Percentiles rank a stretch among this genome's conserved stretches.
These are phyloP conservation scores for Alternaria dauci DNA, from an alignment of 2,329 filamentous ascomycete genomes.

Conservation along the genomic window DNA sequence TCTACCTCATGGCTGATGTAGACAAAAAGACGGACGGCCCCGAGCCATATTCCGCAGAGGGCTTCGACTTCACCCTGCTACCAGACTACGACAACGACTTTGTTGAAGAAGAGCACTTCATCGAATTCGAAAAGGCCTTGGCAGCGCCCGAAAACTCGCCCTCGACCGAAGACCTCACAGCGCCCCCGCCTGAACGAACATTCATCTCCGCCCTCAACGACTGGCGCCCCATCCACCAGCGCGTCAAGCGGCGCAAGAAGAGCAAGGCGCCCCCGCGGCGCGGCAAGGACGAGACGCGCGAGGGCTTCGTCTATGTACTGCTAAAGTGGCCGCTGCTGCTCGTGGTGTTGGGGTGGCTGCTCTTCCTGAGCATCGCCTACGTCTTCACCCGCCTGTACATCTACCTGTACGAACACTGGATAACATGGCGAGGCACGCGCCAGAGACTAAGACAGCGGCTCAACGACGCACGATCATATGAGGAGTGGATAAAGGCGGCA, in stretches of 20 bases:
- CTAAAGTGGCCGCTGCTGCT: slow-evolving; percentile 92
- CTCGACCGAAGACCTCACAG: slow-evolving; percentile 63
- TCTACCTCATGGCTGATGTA: slow-evolving; percentile 52
- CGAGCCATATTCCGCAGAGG: slow-evolving; percentile 68
- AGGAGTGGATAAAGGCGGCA: slow-evolving; percentile 83
- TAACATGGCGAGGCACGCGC: slow-evolving; percentile 86
- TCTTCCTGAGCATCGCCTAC: slow-evolving; percentile 76
- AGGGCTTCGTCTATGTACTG: slow-evolving; percentile 88
- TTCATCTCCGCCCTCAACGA: slow-evolving; percentile 94
- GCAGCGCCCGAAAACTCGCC: slow-evolving; percentile 80
- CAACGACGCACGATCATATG: slow-evolving; percentile 75
- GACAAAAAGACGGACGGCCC: slow-evolving; percentile 59
- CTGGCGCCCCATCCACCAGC: slow-evolving; percentile 88
- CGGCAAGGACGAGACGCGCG: slow-evolving; percentile 86
- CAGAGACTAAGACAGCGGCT: slow-evolving; percentile 75
- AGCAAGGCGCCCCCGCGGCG: slow-evolving; percentile 52
- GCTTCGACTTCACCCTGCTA: slow-evolving; percentile 73
- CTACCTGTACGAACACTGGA: slow-evolving; percentile 86
- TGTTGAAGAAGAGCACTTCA: slow-evolving; percentile 73
- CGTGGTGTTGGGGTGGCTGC: slow-evolving; percentile 81
- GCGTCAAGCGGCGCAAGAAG: slow-evolving; percentile 61
- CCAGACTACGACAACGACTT: slow-evolving; percentile 87
- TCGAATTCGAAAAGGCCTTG: slow-evolving; percentile 81
- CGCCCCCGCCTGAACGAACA: slow-evolving; percentile 55
- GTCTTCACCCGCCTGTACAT: slow-evolving; percentile 87